These are phyloP conservation scores for Durotheca rogersii DNA, from an alignment of 495 filamentous ascomycete genomes.

Conservation along the genomic window DNA sequence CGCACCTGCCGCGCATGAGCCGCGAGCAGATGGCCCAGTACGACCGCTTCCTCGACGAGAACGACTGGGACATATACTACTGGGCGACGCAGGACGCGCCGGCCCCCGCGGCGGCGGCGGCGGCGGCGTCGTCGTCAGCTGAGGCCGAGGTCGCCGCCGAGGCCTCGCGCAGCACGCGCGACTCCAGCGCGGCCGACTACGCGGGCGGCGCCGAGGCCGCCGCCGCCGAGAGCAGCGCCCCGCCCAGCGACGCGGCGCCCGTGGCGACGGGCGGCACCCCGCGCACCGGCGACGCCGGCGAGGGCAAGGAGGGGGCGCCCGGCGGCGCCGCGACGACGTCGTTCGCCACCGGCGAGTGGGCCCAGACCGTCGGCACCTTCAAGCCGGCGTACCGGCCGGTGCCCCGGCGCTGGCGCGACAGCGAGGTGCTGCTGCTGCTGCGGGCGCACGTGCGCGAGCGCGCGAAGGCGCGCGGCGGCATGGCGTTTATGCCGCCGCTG, in stretches of 20 bases:
- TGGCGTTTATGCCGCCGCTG: slow-evolving; percentile 53
- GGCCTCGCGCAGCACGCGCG: slow-evolving; percentile 32
- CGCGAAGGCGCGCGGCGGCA: slow-evolving; percentile 38
- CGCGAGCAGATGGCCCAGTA: slow-evolving; percentile 74
- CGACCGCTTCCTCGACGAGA: slow-evolving; percentile 95
- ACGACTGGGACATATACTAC: slow-evolving; percentile 99
- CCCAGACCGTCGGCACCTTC: slow-evolving; percentile 91
- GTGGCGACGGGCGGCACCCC: slow-evolving; percentile 25
- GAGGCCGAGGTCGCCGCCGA: slow-evolving; percentile 42
- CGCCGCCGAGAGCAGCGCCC: slow-evolving; percentile 13
- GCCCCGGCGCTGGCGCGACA: slow-evolving; percentile 77
- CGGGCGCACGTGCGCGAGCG: slow-evolving; percentile 67
- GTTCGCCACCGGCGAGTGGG: slow-evolving; percentile 74
- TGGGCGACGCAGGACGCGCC: slow-evolving; percentile 93
- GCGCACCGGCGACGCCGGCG: slow-evolving; percentile 19
- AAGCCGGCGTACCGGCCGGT: slow-evolving; percentile 92
- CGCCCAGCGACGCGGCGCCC: slow-evolving; percentile 1
- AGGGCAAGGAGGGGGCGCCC: slow-evolving; percentile 27
- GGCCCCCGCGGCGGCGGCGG: slow-evolving; percentile 42
- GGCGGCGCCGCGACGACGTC: slow-evolving; percentile 32
- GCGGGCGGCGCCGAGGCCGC: slow-evolving; percentile 44
- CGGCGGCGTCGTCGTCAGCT: slow-evolving; percentile 30
- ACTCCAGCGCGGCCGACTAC: slow-evolving; percentile 37
- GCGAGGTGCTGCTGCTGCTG: slow-evolving; percentile 73
- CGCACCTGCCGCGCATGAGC: slow-evolving; percentile 71